A percentile compares a stretch with the other conserved stretches of the same genome.
Conservation (phyloP, 164 flowering plant genomes). For the Cinnamomum chago region DNA sequence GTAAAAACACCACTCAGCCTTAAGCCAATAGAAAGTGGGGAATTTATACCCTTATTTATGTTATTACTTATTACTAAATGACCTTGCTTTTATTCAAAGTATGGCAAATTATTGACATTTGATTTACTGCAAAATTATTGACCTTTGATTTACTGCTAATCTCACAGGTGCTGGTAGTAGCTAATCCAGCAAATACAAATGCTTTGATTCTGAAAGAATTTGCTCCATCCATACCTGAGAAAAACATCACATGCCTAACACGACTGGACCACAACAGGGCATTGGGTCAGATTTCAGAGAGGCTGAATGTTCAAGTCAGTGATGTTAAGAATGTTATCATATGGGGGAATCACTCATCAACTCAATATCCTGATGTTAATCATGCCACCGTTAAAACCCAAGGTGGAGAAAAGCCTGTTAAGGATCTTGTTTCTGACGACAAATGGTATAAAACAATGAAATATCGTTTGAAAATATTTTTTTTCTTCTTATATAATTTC, state of each 20-base stretch:
- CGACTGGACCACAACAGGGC: constrained; percentile 99
- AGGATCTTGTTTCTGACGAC: constrained; percentile 83
- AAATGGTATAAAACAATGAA: constrained; percentile 47
- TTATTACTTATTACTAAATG: not conserved
- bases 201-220: constrained; percentile 97
- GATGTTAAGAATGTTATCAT: constrained; percentile 67
- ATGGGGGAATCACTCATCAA: constrained; percentile 98
- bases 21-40: not conserved
- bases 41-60: not conserved
- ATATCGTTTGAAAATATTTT: not conserved
- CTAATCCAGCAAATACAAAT: constrained; percentile 99
- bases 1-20: constrained; percentile 20
- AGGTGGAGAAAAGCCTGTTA: constrained; percentile 79
- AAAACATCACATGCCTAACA: constrained; percentile 86
- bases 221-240: constrained; percentile 58
- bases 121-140: not conserved
- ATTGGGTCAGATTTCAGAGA: constrained; percentile 94
- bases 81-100: not conserved
- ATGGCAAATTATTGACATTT: not conserved
- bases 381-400: constrained; percentile 78
- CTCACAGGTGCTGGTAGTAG: constrained; percentile 91
- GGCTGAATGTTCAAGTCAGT: constrained; percentile 64
- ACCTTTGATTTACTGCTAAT: not conserved
- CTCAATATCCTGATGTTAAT: constrained; percentile 58
- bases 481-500: not conserved